Conservation (phyloP, 768 basidiomycete species). For the Boletus sp. region DNA sequence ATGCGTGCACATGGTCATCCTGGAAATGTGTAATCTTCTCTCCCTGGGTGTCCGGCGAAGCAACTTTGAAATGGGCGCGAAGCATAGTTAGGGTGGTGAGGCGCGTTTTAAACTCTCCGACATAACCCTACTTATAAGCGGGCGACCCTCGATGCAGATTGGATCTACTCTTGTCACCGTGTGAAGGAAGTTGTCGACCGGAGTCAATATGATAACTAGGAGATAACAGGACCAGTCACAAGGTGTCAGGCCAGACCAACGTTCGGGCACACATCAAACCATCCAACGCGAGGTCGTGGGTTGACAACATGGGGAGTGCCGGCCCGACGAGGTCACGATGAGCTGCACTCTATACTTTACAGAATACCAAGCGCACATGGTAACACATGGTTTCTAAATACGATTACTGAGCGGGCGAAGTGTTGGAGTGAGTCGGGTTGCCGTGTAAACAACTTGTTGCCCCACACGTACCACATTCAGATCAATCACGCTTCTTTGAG, state of each 20-base stretch:
- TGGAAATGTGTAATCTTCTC: conserved; percentile 12
- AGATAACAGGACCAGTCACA: conserved; percentile 12
- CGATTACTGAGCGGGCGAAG: background rate
- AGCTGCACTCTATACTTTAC: background rate
- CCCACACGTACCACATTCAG: conserved; percentile 1
- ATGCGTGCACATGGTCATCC: conserved; percentile 16
- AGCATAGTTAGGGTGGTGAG: background rate
- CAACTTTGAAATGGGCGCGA: conserved; percentile 4
- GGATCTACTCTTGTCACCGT: background rate
- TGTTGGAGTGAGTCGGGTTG: background rate
- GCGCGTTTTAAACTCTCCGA: background rate
- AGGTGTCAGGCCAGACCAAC: background rate
- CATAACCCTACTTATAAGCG: conserved; percentile 3
- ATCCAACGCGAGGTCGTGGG: background rate
- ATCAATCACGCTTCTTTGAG: conserved; percentile 31
- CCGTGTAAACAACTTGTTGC: background rate
- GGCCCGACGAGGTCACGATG: background rate
- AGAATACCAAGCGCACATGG: background rate
- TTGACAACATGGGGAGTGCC: background rate
- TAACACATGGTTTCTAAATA: background rate
- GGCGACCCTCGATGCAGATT: too few species aligned
- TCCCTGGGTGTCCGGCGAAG: conserved; percentile 9
- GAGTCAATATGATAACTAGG: background rate
- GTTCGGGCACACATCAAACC: background rate
- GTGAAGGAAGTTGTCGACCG: conserved; percentile 6